phyloP scores from a whole-genome alignment of 495 filamentous ascomycete species.

The Penicillium bialowiezense region DNA sequence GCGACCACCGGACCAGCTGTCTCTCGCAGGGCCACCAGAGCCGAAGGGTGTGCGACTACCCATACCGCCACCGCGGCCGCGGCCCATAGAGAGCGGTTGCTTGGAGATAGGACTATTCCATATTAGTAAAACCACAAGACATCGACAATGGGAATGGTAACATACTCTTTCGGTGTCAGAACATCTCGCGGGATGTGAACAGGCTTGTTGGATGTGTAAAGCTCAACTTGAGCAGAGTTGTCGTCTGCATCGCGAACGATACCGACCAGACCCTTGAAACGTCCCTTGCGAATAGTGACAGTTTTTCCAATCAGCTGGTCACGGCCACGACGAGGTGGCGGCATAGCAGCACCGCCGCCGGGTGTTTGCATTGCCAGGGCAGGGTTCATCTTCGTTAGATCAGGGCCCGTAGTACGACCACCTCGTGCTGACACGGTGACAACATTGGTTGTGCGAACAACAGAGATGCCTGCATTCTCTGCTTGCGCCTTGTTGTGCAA shows the following conservation, averaged over 20 bases:
- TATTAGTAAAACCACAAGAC: conserved; percentile 13
- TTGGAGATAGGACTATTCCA: conserved; percentile 60
- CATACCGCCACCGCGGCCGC: conserved; percentile 47
- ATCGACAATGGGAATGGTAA: conserved; percentile 1
- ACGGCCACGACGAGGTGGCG: conserved; percentile 74
- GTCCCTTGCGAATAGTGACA: conserved; percentile 76
- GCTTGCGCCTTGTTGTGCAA: conserved; percentile 76
- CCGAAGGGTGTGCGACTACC: conserved; percentile 41
- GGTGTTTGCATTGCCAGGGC: conserved; percentile 60
- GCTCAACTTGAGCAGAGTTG: conserved; percentile 77
- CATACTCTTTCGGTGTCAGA: conserved; percentile 77
- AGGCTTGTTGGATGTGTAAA: conserved; percentile 87
- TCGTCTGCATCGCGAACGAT: conserved; percentile 93
- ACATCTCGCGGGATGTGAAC: conserved; percentile 76
- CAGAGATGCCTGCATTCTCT: conserved; percentile 88
- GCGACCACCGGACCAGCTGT: conserved; percentile 57
- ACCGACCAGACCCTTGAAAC: conserved; percentile 88
- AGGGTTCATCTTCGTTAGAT: conserved; percentile 91
- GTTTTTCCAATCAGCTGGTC: conserved; percentile 91
- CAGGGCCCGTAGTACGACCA: conserved; percentile 67
- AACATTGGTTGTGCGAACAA: conserved; percentile 81
- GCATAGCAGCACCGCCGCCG: conserved; percentile 52
- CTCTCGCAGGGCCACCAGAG: conserved; percentile 36
- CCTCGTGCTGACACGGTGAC: conserved; percentile 89
- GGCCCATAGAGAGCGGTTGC: conserved; percentile 63